Evolutionary conservation across 2,329 filamentous ascomycete species (phyloP).

Genomic region (Penicillium sp.): DNA sequence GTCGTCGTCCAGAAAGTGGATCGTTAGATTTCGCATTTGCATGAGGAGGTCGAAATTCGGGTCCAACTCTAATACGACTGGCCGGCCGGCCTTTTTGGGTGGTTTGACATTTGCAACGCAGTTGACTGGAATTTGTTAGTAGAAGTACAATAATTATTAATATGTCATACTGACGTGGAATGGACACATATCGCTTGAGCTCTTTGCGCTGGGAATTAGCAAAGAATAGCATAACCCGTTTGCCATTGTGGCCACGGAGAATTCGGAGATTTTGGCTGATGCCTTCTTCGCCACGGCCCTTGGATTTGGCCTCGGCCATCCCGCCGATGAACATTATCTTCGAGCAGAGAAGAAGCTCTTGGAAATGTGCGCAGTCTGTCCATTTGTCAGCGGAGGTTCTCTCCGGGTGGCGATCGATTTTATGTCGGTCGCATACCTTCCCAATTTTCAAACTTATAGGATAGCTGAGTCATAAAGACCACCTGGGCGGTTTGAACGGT

Average conservation of each 20-base stretch:
- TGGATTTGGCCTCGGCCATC: slow-evolving; percentile 45
- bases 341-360: slow-evolving; percentile 40
- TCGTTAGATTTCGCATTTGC: slow-evolving; percentile 39
- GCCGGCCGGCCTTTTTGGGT: slow-evolving; percentile 40
- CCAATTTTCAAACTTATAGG: slow-evolving; percentile 46
- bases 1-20: slow-evolving; percentile 41
- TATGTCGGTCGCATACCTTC: slow-evolving; percentile 31
- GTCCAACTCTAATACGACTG: slow-evolving; percentile 37
- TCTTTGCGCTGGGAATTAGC: slow-evolving; percentile 44
- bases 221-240: slow-evolving; percentile 40
- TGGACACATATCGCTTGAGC: slow-evolving; percentile 42
- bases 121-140: slow-evolving; percentile 29
- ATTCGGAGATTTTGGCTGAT: slow-evolving; percentile 47
- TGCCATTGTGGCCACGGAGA: slow-evolving; percentile 36
- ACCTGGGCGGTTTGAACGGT: slow-evolving; percentile 41
- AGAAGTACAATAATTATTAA: too few species aligned
- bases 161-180: slow-evolving; percentile 31
- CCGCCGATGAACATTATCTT: slow-evolving; percentile 43
- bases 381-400: slow-evolving; percentile 1
- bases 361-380: slow-evolving; percentile 43
- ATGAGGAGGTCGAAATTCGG: slow-evolving; percentile 44
- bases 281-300: slow-evolving; percentile 46
- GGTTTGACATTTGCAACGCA: slow-evolving; percentile 40
- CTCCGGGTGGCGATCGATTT: not conserved
- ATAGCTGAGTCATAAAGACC: slow-evolving; percentile 42